Percentiles rank a stretch among this genome's conserved stretches.
phyloP scores from a whole-genome alignment of 169 alveolate genomes.

The Eimeria falciformis region DNA sequence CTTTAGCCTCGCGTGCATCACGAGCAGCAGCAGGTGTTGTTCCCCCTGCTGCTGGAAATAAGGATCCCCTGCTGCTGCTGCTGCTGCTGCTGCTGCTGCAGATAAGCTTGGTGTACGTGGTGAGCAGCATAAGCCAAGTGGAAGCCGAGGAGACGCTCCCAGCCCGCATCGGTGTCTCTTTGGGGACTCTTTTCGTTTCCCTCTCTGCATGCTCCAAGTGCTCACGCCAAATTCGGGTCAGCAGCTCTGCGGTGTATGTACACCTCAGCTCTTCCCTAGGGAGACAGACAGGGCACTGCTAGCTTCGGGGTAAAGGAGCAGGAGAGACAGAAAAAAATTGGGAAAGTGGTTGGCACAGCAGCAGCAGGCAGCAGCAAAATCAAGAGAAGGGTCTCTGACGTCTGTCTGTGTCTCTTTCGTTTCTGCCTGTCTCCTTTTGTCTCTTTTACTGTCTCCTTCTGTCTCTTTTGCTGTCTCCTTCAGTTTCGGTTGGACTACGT shows the following conservation, averaged over 20 bases:
- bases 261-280: background rate
- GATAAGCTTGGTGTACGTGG: slow-evolving; percentile 50
- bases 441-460: too few relatives aligned
- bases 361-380: background rate
- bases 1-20: background rate
- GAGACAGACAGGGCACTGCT: too few relatives aligned
- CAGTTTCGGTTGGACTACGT: slow-evolving; percentile 65
- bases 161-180: slow-evolving; percentile 25
- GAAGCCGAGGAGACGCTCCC: slow-evolving; percentile 10
- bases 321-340: background rate
- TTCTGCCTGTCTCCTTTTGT: background rate
- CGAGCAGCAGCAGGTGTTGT: background rate
- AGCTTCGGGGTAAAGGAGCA: background rate
- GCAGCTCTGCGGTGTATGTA: background rate
- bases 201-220: slow-evolving; percentile 5
- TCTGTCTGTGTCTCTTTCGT: background rate
- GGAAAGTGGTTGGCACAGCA: background rate
- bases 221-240: slow-evolving; percentile 22
- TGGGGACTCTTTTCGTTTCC: background rate
- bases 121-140: slow-evolving; percentile 39
- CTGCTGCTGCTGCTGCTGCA: slow-evolving; percentile 7
- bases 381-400: background rate
- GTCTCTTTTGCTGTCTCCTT: background rate
- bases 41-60: background rate
- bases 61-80: background rate